phyloP scores from a whole-genome alignment of 768 basidiomycete genomes.

The Suillus weaverae region DNA sequence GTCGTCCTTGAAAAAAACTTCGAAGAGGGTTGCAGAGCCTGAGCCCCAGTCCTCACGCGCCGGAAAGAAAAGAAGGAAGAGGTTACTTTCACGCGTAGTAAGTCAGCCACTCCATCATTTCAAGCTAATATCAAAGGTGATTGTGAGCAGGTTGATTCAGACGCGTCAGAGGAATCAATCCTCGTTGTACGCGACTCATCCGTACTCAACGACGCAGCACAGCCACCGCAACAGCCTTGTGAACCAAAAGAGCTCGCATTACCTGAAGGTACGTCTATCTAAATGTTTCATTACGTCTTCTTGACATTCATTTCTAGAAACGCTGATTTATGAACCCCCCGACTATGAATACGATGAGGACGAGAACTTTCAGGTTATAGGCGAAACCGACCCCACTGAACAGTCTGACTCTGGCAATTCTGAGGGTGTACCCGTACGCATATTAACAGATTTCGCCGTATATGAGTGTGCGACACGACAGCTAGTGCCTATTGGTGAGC shows the following conservation, averaged over 20 bases:
- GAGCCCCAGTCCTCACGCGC: not conserved
- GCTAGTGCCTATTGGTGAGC: constrained; percentile 41
- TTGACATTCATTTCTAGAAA: not conserved
- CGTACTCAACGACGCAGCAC: not conserved
- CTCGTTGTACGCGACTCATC: not conserved
- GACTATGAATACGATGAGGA: constrained; percentile 42
- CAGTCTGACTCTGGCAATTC: constrained; percentile 29
- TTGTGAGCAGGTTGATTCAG: not conserved
- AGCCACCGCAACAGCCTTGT: not conserved
- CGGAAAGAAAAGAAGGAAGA: not conserved
- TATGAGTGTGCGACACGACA: constrained; percentile 42
- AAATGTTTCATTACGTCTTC: not conserved
- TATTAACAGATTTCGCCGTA: constrained; percentile 53
- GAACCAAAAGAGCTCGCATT: not conserved
- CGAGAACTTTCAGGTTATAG: constrained; percentile 40
- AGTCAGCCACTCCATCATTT: not conserved
- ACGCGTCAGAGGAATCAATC: not conserved
- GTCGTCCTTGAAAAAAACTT: not conserved
- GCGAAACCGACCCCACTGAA: constrained; percentile 39
- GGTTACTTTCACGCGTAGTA: constrained; percentile 1
- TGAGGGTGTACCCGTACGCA: constrained; percentile 53
- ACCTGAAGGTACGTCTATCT: not conserved
- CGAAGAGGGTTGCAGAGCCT: not conserved
- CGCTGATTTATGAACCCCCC: constrained; percentile 10
- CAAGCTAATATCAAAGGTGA: not conserved